A percentile compares a stretch with the other conserved stretches of the same genome.
Conservation (phyloP, 2,329 filamentous ascomycete species). For the Thyridium curvatum region DNA sequence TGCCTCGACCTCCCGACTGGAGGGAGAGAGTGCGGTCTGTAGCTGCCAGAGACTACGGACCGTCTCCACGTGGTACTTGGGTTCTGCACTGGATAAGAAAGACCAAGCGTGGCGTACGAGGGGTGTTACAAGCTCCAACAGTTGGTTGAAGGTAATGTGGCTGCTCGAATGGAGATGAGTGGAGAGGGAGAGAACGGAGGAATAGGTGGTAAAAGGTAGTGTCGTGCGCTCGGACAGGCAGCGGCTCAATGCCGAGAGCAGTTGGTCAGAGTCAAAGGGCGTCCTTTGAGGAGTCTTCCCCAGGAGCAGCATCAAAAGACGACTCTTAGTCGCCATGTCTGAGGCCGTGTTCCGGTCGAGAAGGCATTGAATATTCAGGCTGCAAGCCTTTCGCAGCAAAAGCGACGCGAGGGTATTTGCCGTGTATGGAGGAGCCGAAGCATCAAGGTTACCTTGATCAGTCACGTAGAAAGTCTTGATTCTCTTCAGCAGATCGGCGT, state of each 20-base stretch:
- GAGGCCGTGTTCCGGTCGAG: constrained; percentile 29
- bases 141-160: constrained; percentile 43
- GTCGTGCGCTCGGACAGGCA: constrained; percentile 31
- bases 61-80: constrained; percentile 92
- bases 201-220: constrained; percentile 49
- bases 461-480: constrained; percentile 63
- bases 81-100: constrained; percentile 72
- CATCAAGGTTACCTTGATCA: constrained; percentile 64
- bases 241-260: constrained; percentile 45
- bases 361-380: constrained; percentile 42
- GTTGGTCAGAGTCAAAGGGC: constrained; percentile 35
- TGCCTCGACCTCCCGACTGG: constrained; percentile 72
- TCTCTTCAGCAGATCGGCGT: constrained; percentile 49
- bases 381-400: constrained; percentile 54
- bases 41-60: constrained; percentile 82
- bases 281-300: constrained; percentile 42
- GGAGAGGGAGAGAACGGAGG: constrained; percentile 51
- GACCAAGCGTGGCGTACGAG: constrained; percentile 72
- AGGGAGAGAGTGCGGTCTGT: constrained; percentile 62
- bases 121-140: constrained; percentile 58
- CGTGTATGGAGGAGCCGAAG: constrained; percentile 52
- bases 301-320: constrained; percentile 52
- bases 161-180: constrained; percentile 49
- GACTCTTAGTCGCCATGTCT: constrained; percentile 51
- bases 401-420: constrained; percentile 51